A percentile compares a stretch with the other conserved stretches of the same genome.
phyloP scores from a whole-genome alignment of 1,284 basidiomycete species.

The Ceratobasidium sp. region DNA sequence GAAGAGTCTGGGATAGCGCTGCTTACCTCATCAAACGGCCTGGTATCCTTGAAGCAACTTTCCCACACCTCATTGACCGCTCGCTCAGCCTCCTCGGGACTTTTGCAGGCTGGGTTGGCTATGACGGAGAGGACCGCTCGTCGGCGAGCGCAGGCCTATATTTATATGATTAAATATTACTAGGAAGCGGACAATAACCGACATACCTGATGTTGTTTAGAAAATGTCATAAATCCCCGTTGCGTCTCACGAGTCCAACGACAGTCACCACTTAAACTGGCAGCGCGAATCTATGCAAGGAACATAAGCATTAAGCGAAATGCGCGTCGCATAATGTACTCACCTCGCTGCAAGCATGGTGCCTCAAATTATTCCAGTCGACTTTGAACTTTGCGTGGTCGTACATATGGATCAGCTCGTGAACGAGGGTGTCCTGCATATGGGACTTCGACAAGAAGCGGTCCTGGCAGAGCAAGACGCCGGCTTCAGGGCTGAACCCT shows the following conservation, averaged over 20 bases:
- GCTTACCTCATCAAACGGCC: slow-evolving; percentile 93
- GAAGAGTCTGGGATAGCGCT: too few species aligned
- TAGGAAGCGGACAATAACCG: slow-evolving; percentile 7
- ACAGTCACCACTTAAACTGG: slow-evolving; percentile 93
- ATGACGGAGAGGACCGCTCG: slow-evolving; percentile 85
- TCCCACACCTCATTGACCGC: slow-evolving; percentile 98
- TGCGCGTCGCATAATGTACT: slow-evolving; percentile 71
- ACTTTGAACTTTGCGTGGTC: slow-evolving; percentile 95
- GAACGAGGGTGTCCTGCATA: slow-evolving; percentile 92
- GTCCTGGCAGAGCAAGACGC: slow-evolving; percentile 86
- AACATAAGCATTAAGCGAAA: slow-evolving; percentile 91
- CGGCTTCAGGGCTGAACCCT: slow-evolving; percentile 82
- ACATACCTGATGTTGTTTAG: slow-evolving; percentile 91
- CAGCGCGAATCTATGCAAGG: slow-evolving; percentile 83
- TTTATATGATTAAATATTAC: background rate
- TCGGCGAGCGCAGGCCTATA: slow-evolving; percentile 86
- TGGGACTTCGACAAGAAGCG: slow-evolving; percentile 83
- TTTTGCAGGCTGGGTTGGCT: slow-evolving; percentile 83
- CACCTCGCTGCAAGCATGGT: slow-evolving; percentile 97
- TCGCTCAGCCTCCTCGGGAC: slow-evolving; percentile 79
- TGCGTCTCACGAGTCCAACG: slow-evolving; percentile 80
- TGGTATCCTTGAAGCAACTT: slow-evolving; percentile 93
- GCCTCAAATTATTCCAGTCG: slow-evolving; percentile 88
- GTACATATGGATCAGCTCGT: slow-evolving; percentile 96
- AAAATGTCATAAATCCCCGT: slow-evolving; percentile 80